phyloP scores from a whole-genome alignment of 495 filamentous ascomycete species.

The Barbatosphaeria neglecta region DNA sequence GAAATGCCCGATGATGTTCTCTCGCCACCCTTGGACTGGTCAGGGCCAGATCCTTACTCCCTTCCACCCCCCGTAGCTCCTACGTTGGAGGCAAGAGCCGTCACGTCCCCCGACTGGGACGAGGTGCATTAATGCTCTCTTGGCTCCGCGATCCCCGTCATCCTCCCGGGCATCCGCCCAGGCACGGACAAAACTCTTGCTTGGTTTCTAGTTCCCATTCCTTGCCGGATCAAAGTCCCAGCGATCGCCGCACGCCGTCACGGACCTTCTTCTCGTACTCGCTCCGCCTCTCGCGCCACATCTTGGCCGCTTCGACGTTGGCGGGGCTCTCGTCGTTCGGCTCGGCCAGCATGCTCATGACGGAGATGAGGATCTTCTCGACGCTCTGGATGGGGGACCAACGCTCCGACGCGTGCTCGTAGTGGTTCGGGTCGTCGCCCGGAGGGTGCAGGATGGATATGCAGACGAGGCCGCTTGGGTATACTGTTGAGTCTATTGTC shows the following conservation, averaged over 20 bases:
- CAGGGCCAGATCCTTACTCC: too few species aligned
- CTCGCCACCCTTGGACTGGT: too few species aligned
- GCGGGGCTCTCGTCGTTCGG: slow-evolving; percentile 98
- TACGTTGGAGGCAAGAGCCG: too few species aligned
- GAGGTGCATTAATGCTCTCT: too few species aligned
- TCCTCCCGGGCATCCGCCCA: too few species aligned
- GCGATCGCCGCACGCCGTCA: slow-evolving; percentile 52
- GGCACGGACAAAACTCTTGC: too few species aligned
- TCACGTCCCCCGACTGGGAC: too few species aligned
- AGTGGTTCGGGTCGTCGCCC: slow-evolving; percentile 98
- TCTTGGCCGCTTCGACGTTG: slow-evolving; percentile 95
- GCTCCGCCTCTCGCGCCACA: slow-evolving; percentile 80
- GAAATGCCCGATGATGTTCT: background rate
- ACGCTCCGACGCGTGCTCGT: slow-evolving; percentile 89
- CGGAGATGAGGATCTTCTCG: slow-evolving; percentile 93
- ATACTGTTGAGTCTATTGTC: too few species aligned
- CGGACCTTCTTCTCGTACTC: slow-evolving; percentile 84
- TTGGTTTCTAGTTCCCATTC: background rate
- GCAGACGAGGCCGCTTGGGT: slow-evolving; percentile 82
- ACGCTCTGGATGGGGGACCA: slow-evolving; percentile 96
- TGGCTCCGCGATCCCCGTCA: too few species aligned
- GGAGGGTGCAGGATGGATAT: slow-evolving; percentile 97
- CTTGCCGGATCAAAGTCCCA: slow-evolving; percentile 29
- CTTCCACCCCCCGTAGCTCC: too few species aligned
- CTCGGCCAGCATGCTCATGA: slow-evolving; percentile 98